Evolutionary conservation across 169 alveolate genomes (phyloP).

Genomic region (Eimeria brunetti): DNA sequence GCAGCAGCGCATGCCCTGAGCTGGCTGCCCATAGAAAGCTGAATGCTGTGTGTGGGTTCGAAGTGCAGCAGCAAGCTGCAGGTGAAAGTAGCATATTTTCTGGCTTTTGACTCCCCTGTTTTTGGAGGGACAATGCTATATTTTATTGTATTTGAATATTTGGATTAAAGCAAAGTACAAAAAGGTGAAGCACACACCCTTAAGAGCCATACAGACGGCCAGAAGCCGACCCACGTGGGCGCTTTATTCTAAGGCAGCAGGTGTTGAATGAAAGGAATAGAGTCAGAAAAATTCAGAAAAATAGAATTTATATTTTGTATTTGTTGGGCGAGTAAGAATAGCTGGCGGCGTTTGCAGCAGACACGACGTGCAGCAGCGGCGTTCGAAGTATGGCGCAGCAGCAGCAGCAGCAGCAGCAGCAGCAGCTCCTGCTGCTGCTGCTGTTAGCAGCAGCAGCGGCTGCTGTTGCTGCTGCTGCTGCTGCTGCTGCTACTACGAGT

Average conservation of each 20-base stretch:
- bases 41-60: too few species aligned
- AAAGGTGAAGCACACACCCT: background rate
- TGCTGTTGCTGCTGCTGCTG: slow-evolving; percentile 46
- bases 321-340: background rate
- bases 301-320: background rate
- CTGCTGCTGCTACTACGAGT: slow-evolving; percentile 34
- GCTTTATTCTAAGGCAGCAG: background rate
- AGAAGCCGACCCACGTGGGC: background rate
- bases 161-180: background rate
- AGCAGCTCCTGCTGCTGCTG: slow-evolving; percentile 25
- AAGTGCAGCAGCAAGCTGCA: too few species aligned
- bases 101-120: too few species aligned
- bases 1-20: too few species aligned
- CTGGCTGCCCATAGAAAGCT: too few species aligned
- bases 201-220: background rate
- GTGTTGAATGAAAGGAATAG: background rate
- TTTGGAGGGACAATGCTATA: background rate
- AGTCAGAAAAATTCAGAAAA: background rate
- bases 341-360: background rate
- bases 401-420: slow-evolving; percentile 37
- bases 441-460: slow-evolving; percentile 3
- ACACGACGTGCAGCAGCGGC: slow-evolving; percentile 12
- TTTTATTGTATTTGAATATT: background rate
- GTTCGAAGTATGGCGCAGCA: background rate
- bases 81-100: too few species aligned